A percentile compares a stretch with the other conserved stretches of the same genome.
Evolutionary conservation across 2,329 filamentous ascomycete genomes (phyloP).

Genomic region (Xylariomycetidae sp.): DNA sequence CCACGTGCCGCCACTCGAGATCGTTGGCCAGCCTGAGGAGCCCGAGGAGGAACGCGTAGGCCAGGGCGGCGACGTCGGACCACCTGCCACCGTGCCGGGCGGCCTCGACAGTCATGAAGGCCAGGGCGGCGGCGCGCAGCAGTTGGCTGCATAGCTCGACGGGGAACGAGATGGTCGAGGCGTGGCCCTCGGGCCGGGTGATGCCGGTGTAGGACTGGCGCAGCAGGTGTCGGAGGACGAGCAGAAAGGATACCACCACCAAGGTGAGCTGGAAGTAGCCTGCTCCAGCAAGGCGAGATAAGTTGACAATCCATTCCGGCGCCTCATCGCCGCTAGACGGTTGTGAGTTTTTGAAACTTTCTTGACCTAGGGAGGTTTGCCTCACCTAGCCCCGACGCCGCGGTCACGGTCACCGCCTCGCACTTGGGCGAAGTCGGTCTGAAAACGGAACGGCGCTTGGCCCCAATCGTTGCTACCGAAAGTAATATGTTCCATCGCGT

Average conservation of each 20-base stretch:
- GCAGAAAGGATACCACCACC: conserved; percentile 32
- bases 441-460: no score
- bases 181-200: conserved; percentile 25
- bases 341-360: no score
- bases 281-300: conserved; percentile 35
- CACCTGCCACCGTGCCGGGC: conserved; percentile 28
- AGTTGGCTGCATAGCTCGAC: conserved; percentile 41
- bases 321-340: no score
- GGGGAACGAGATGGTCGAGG: conserved; percentile 34
- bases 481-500: no score
- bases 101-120: conserved; percentile 34
- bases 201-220: conserved; percentile 25
- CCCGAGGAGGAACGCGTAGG: conserved; percentile 40
- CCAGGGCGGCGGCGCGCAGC: conserved; percentile 33
- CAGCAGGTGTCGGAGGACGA: conserved; percentile 30
- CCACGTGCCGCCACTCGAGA: conserved; percentile 39
- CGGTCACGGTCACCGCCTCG: no score
- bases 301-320: conserved; percentile 35
- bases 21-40: conserved; percentile 37
- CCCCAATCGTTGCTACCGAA: no score
- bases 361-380: no score
- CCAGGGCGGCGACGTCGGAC: conserved; percentile 31
- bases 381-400: no score
- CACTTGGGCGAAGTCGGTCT: no score
- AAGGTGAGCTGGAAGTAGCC: conserved; percentile 35